A percentile compares a stretch with the other conserved stretches of the same genome.
These are phyloP conservation scores for Suillus clintonianus DNA, from an alignment of 768 basidiomycete genomes.

Conservation along the genomic window DNA sequence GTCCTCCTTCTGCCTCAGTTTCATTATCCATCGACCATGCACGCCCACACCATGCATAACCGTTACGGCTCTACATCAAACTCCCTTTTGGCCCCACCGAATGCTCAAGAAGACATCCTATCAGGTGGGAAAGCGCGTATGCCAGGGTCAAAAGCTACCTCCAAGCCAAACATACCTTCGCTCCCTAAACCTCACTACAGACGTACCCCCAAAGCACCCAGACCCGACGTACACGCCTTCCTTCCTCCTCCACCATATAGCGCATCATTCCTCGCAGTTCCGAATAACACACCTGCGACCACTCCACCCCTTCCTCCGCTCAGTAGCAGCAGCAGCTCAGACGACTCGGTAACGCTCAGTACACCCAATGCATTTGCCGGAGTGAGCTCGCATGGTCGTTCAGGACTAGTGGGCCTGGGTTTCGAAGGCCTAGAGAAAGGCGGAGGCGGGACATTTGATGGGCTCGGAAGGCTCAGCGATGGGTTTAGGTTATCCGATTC, in stretches of 20 bases:
- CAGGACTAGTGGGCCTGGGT: constrained; percentile 23
- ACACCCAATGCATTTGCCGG: neutral
- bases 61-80: constrained; percentile 2
- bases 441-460: constrained; percentile 28
- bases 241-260: constrained; percentile 25
- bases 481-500: constrained; percentile 19
- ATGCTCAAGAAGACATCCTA: constrained; percentile 15
- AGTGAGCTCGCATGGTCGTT: neutral
- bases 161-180: constrained; percentile 17
- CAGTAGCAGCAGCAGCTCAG: neutral
- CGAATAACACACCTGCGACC: constrained; percentile 29
- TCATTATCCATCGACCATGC: constrained; percentile 8
- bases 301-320: neutral
- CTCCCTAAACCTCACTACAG: constrained; percentile 10
- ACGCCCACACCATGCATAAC: constrained; percentile 9
- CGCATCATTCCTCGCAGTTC: constrained; percentile 18
- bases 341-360: neutral
- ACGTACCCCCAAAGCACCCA: constrained; percentile 28
- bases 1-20: constrained; percentile 9
- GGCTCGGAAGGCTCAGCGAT: constrained; percentile 28
- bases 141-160: constrained; percentile 4
- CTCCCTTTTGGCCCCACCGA: constrained; percentile 7
- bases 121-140: constrained; percentile 25
- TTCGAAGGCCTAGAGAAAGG: constrained; percentile 25
- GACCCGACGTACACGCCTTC: constrained; percentile 26